Percentiles rank a stretch among this genome's conserved stretches.
Conservation (phyloP, 2,329 filamentous ascomycete species). For the Cercospora brassicicola region DNA sequence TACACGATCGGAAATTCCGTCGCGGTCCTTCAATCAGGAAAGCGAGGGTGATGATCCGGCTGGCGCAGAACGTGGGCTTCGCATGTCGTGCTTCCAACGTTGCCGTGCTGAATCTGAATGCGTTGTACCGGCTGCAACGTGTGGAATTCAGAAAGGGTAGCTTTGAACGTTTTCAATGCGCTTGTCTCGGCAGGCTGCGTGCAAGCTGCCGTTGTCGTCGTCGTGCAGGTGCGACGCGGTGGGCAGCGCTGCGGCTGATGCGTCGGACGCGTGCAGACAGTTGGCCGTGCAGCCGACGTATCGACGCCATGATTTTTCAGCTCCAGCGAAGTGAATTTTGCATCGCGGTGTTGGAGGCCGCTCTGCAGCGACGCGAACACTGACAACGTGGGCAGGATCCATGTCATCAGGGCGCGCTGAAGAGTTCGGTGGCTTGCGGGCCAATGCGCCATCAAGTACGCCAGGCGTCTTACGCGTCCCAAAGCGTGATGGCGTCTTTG, state of each 20-base stretch:
- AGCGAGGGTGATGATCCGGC: conserved; percentile 5
- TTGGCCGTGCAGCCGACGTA: too few relatives aligned
- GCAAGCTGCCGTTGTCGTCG: not conserved
- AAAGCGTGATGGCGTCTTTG: not conserved
- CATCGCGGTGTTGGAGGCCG: too few relatives aligned
- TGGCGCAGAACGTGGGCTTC: conserved; percentile 1
- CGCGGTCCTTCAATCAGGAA: not conserved
- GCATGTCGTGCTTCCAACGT: not conserved
- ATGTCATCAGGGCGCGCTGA: not conserved
- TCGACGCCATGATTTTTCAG: too few relatives aligned
- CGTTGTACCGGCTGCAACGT: not conserved
- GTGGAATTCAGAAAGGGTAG: not conserved
- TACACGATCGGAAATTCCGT: not conserved
- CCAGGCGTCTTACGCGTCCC: conserved; percentile 6
- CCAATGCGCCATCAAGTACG: not conserved
- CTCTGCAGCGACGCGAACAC: not conserved
- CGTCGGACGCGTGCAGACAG: not conserved
- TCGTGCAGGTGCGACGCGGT: not conserved
- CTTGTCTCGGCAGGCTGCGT: not conserved
- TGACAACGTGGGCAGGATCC: not conserved
- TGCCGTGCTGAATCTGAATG: not conserved
- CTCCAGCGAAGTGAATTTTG: too few relatives aligned
- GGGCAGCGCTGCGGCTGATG: too few relatives aligned
- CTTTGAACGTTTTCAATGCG: not conserved
- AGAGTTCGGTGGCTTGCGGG: conserved; percentile 9